Evolutionary conservation across 768 basidiomycete species (phyloP), one percentile per base, ranked within the genome.

Genomic region (Lactarius sanguifluus): DNA sequence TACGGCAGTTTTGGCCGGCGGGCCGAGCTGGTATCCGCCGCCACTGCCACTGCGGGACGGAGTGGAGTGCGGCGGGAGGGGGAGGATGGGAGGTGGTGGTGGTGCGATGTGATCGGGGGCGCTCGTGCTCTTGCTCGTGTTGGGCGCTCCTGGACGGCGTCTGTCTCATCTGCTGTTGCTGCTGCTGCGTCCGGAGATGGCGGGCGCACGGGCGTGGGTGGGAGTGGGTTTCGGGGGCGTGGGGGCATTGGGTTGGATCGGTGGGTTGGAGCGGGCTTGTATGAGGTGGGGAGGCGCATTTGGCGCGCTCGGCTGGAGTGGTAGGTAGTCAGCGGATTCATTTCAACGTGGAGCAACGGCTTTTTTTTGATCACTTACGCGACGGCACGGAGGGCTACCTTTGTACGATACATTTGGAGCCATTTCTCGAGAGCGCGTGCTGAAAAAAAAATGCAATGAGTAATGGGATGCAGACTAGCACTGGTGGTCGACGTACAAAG

Each of bases 381-480:
- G 57, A 92, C 87, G 60, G 92, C 91, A 75, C 91, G 92, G 50
- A 89, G 81, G 47, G 89, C 87, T 50, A 87, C 81, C 73, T 89
- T 91, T 20, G 85, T 86, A 72, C 83, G 82, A 69, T 91, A 85
- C 16, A 79, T 79, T 73, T 87, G 83, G n/a, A 81, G 70, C 93
- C 93, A 95, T 65, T 80, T 85, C 54, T 82, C 81, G 57, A 92
- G 80, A 52, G 73, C 80, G 70, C 76, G 81, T 64, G 79, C 86
- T 91, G 72, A 61, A 59, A 23, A 25, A 13, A n/a, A 50, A 50
- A 52, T 5, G 25, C 62, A 69, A 25, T 71, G 72, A 61, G 72
- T 36, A 10, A 54, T 59, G 25, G 12, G 61, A 65, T 45, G 57
- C 69, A 12, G 13, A 1, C 4, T 50, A 47, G 52, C 56, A 59